A percentile compares a stretch with the other conserved stretches of the same genome.
Conservation (phyloP, 1,284 basidiomycete species). For the Boletellus deceptivus region DNA sequence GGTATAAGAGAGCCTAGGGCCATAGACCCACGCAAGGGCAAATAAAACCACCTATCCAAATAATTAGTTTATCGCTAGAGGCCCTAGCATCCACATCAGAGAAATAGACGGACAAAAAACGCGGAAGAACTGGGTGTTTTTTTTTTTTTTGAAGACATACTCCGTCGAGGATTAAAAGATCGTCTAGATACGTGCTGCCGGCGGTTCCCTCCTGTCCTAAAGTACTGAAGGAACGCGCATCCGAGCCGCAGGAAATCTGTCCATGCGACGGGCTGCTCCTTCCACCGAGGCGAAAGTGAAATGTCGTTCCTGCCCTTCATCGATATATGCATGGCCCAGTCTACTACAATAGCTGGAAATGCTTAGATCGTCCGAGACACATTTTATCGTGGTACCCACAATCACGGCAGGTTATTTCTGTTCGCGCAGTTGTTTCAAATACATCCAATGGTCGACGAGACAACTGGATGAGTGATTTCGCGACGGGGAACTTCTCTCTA, state of each 20-base stretch:
- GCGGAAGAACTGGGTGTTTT: not conserved
- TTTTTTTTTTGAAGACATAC: no score
- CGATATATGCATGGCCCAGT: not conserved
- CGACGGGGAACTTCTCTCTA: not conserved
- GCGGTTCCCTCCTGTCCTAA: no score
- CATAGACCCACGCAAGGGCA: no score
- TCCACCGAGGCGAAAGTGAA: not conserved
- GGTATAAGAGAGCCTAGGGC: not conserved
- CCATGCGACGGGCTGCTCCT: no score
- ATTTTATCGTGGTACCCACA: not conserved
- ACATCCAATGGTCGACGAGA: not conserved
- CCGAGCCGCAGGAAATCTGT: no score
- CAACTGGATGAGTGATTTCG: not conserved
- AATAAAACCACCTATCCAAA: not conserved
- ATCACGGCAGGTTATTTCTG: not conserved
- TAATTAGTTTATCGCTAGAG: not conserved
- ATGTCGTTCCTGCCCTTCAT: not conserved
- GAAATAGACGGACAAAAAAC: not conserved
- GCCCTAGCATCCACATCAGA: not conserved
- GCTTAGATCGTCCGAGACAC: not conserved
- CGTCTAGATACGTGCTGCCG: not conserved
- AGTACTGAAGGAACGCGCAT: no score
- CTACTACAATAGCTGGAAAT: not conserved
- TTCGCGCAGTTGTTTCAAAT: not conserved
- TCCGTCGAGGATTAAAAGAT: not conserved